Evolutionary conservation across 2,329 filamentous ascomycete species (phyloP).

Genomic region (Epichloe elymi): DNA sequence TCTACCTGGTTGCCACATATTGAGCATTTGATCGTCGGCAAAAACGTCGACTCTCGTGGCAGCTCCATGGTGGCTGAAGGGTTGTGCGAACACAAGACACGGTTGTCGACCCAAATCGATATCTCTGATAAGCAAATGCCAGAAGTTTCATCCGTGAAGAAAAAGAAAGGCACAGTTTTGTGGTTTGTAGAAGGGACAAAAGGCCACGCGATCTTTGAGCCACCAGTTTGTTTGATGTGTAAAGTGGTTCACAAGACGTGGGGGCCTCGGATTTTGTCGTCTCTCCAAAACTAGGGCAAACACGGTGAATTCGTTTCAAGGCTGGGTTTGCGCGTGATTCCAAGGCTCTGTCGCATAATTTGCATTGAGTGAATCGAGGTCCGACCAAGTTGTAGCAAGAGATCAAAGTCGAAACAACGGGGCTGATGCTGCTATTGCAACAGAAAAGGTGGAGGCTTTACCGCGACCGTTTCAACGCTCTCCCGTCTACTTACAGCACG

Average conservation of each 20-base stretch:
- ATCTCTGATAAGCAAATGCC: not conserved
- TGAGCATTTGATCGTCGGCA: constrained; percentile 82
- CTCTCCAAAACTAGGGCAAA: not conserved
- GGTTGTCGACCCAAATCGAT: not conserved
- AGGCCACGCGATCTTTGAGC: not conserved
- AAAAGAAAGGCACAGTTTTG: not conserved
- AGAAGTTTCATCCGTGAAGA: not conserved
- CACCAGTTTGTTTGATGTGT: not conserved
- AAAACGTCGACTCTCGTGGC: constrained; percentile 51
- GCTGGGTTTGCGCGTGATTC: not conserved
- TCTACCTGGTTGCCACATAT: constrained; percentile 65
- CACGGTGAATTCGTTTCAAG: not conserved
- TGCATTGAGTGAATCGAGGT: not conserved
- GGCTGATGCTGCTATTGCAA: constrained; percentile 5
- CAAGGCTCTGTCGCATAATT: not conserved
- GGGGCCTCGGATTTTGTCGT: not conserved
- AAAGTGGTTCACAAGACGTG: not conserved
- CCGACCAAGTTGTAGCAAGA: not conserved
- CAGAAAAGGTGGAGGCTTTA: constrained; percentile 4
- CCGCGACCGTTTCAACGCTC: not conserved
- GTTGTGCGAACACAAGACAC: not conserved
- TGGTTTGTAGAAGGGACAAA: not conserved
- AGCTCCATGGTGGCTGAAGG: constrained; percentile 26
- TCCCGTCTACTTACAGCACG: not conserved
- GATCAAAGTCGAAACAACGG: constrained; percentile 1